These are phyloP conservation scores for Suhomyces maxii DNA, from an alignment of 1,139 yeast genomes.

Conservation along the genomic window DNA sequence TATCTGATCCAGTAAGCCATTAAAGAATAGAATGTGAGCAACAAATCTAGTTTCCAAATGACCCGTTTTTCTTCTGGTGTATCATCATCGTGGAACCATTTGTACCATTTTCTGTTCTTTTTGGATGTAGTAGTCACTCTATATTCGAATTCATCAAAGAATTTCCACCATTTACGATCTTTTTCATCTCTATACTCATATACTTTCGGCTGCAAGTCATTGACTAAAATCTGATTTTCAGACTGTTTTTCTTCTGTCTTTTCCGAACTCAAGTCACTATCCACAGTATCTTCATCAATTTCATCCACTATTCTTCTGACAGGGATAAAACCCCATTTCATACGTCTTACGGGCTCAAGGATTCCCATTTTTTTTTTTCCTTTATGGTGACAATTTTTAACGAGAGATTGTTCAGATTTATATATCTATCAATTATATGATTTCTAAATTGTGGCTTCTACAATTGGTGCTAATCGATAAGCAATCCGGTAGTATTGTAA, in stretches of 20 bases:
- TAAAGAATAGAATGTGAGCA: constrained; percentile 58
- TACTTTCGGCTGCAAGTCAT: background rate
- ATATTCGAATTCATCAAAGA: constrained; percentile 61
- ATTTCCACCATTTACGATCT: constrained; percentile 60
- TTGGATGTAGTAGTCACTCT: constrained; percentile 40
- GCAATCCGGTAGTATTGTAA: too few species aligned
- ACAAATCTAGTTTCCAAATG: constrained; percentile 59
- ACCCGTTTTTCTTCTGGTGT: constrained; percentile 55
- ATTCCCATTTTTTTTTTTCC: background rate
- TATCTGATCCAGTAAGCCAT: constrained; percentile 70
- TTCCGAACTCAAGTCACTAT: background rate
- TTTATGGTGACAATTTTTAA: too few species aligned
- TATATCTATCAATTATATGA: too few species aligned
- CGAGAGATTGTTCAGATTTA: background rate
- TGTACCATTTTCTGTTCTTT: constrained; percentile 49
- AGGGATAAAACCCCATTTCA: constrained; percentile 52
- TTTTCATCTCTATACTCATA: constrained; percentile 60
- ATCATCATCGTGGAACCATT: constrained; percentile 59
- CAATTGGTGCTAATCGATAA: too few species aligned
- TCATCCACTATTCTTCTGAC: constrained; percentile 44
- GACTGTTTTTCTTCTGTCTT: background rate
- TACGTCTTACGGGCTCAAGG: constrained; percentile 21
- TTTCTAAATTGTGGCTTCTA: background rate
- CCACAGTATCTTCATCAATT: constrained; percentile 14
- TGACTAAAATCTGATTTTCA: background rate